These are phyloP conservation scores for Tetrahymena malaccensis DNA, from an alignment of 73 alveolate genomes.

Conservation along the genomic window DNA sequence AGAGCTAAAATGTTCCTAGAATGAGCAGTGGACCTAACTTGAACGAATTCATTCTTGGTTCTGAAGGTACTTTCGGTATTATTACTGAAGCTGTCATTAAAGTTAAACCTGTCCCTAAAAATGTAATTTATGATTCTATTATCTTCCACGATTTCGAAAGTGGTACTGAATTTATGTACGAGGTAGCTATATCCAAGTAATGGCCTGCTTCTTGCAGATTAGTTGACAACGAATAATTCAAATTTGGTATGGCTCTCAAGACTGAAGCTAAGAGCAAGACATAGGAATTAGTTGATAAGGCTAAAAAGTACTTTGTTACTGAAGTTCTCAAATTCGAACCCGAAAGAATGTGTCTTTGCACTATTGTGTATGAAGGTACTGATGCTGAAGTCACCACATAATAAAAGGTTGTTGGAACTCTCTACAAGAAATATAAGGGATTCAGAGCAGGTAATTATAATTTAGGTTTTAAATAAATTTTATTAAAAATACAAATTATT, in stretches of 20 bases:
- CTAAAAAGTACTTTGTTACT: constrained; percentile 63
- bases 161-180: constrained; percentile 79
- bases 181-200: constrained; percentile 47
- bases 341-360: constrained; percentile 65
- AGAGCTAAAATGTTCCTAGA: constrained; percentile 72
- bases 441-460: constrained; percentile 53
- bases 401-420: constrained; percentile 39
- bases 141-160: constrained; percentile 76
- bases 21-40: constrained; percentile 78
- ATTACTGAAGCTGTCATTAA: constrained; percentile 74
- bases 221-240: constrained; percentile 76
- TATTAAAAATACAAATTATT: too few relatives aligned
- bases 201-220: constrained; percentile 85
- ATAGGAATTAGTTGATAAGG: constrained; percentile 56
- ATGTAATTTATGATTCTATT: constrained; percentile 59
- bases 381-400: constrained; percentile 48
- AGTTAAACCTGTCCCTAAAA: constrained; percentile 64
- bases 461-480: neutral
- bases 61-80: constrained; percentile 78
- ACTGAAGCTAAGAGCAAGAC: constrained; percentile 45
- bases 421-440: constrained; percentile 64
- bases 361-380: constrained; percentile 77
- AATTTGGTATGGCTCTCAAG: constrained; percentile 75
- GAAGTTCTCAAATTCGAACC: constrained; percentile 72
- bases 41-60: constrained; percentile 64